These are phyloP conservation scores for Acorus gramineus DNA, from an alignment of 106 monocot species.

Conservation along the genomic window DNA sequence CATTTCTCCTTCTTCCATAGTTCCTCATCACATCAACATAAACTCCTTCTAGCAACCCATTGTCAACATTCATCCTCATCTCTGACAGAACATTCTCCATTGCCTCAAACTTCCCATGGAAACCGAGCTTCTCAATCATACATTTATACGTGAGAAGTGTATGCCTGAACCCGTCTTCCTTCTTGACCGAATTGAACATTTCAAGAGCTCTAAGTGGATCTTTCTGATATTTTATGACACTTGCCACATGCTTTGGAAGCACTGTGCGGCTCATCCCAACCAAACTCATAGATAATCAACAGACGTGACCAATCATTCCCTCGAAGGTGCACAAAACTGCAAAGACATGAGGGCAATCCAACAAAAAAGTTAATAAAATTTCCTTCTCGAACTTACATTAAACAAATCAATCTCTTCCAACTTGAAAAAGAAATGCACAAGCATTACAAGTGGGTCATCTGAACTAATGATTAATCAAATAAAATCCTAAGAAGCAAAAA, in stretches of 20 bases:
- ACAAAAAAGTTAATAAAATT: no score
- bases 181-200: slow-evolving; percentile 49
- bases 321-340: no score
- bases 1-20: slow-evolving; percentile 28
- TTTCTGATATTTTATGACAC: slow-evolving; percentile 44
- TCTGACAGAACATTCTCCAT: slow-evolving; percentile 43
- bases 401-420: no score
- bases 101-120: slow-evolving; percentile 30
- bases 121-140: slow-evolving; percentile 59
- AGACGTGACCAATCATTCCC: no score
- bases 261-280: slow-evolving; percentile 36
- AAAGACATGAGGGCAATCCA: no score
- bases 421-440: no score
- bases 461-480: no score
- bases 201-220: slow-evolving; percentile 62
- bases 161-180: slow-evolving; percentile 49
- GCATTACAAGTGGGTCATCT: no score
- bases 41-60: slow-evolving; percentile 13
- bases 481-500: no score
- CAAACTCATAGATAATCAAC: no score
- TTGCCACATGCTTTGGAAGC: slow-evolving; percentile 53
- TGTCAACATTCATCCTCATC: slow-evolving; percentile 41
- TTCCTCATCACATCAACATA: slow-evolving; percentile 74
- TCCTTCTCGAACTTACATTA: no score
- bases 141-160: slow-evolving; percentile 45